A percentile compares a stretch with the other conserved stretches of the same genome.
phyloP scores from a whole-genome alignment of 2,329 filamentous ascomycete genomes.

The Phoma sp. region DNA sequence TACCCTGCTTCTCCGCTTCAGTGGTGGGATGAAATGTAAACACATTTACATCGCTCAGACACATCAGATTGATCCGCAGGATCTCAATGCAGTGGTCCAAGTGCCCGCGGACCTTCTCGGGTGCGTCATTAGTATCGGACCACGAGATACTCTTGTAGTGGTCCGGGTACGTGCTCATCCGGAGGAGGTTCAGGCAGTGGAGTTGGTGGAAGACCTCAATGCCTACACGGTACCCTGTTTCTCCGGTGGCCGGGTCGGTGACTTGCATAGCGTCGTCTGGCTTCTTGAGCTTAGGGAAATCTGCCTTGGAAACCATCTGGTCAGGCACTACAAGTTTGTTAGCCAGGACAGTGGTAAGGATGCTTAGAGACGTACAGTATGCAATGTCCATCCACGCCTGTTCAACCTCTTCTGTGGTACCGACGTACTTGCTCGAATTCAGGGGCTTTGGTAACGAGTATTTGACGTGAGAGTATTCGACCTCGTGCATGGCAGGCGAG shows the following conservation, averaged over 20 bases:
- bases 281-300: conserved; percentile 63
- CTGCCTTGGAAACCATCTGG: conserved; percentile 64
- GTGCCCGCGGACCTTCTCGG: conserved; percentile 40
- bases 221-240: conserved; percentile 66
- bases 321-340: too few species aligned
- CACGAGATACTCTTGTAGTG: conserved; percentile 39
- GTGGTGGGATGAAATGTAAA: conserved; percentile 40
- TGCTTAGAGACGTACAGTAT: conserved; percentile 44
- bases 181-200: conserved; percentile 47
- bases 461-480: conserved; percentile 36
- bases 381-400: conserved; percentile 65
- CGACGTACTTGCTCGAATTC: conserved; percentile 57
- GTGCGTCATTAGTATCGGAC: conserved; percentile 36
- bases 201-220: conserved; percentile 65
- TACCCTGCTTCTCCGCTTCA: conserved; percentile 25
- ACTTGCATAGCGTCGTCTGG: conserved; percentile 62
- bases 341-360: too few species aligned
- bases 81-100: conserved; percentile 48
- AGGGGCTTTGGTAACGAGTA: conserved; percentile 39
- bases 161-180: conserved; percentile 45
- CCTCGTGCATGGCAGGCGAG: conserved; percentile 42
- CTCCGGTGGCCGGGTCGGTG: conserved; percentile 63
- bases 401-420: conserved; percentile 64
- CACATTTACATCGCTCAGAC: conserved; percentile 44
- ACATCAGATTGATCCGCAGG: conserved; percentile 49